Conservation (phyloP, 1,284 basidiomycete genomes). For the Stereum hirsutum region DNA sequence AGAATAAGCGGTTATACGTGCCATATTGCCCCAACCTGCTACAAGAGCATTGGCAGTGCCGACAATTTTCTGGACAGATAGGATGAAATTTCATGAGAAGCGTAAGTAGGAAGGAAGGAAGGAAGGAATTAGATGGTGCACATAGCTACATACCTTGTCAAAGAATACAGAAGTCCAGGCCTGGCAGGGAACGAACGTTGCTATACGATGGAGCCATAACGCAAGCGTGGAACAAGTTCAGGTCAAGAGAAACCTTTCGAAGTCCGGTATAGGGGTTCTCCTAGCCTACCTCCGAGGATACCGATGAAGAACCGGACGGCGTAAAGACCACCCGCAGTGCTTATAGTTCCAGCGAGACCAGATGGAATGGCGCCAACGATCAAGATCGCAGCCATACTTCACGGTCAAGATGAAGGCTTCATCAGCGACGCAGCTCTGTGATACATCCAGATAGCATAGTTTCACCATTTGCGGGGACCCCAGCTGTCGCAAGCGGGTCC, state of each 20-base stretch:
- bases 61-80: too few relatives aligned
- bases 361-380: slow-evolving; percentile 56
- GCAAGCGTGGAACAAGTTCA: slow-evolving; percentile 17
- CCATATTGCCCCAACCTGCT: slow-evolving; percentile 36
- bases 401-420: slow-evolving; percentile 49
- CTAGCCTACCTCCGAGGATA: slow-evolving; percentile 2
- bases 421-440: neutral
- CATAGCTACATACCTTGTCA: too few relatives aligned
- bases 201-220: too few relatives aligned
- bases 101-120: too few relatives aligned
- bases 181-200: slow-evolving; percentile 50
- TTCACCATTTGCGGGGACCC: too few relatives aligned
- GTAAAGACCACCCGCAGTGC: slow-evolving; percentile 36
- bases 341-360: slow-evolving; percentile 47
- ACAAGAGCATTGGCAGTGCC: slow-evolving; percentile 46
- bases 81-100: too few relatives aligned
- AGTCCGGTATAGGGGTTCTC: too few relatives aligned
- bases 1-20: too few relatives aligned
- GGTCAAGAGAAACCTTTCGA: neutral
- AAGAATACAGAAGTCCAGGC: slow-evolving; percentile 56
- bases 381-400: slow-evolving; percentile 53
- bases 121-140: too few relatives aligned
- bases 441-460: neutral
- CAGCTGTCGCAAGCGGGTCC: neutral
- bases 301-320: slow-evolving; percentile 43